phyloP scores from a whole-genome alignment of 1,139 yeast genomes.

The Hemisphaericaspora xylanilytica region DNA sequence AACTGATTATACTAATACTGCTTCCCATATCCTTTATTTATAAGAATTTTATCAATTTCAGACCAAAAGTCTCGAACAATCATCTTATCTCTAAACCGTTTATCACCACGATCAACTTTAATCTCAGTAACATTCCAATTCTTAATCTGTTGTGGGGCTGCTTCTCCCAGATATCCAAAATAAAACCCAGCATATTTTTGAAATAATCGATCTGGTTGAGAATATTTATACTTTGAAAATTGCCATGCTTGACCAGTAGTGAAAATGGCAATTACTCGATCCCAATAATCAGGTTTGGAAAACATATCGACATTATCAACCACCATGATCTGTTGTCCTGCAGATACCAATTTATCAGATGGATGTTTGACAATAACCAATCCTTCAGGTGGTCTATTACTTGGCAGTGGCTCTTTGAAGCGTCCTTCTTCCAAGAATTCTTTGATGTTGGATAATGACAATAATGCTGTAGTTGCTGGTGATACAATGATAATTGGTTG shows the following conservation, averaged over 20 bases:
- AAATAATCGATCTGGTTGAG: constrained; percentile 75
- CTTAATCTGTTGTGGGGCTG: constrained; percentile 68
- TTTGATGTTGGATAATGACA: constrained; percentile 79
- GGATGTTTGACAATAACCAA: constrained; percentile 55
- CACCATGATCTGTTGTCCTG: constrained; percentile 64
- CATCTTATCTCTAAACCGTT: constrained; percentile 86
- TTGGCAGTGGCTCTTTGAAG: constrained; percentile 57
- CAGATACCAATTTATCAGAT: constrained; percentile 52
- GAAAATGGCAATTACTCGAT: constrained; percentile 89
- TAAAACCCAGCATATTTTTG: constrained; percentile 83
- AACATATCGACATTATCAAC: constrained; percentile 88
- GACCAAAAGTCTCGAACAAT: constrained; percentile 85
- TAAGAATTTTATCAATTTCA: constrained; percentile 59
- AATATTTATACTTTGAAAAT: constrained; percentile 81
- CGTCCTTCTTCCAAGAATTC: constrained; percentile 76
- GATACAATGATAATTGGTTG: constrained; percentile 93
- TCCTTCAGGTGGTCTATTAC: constrained; percentile 38
- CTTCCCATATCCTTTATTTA: constrained; percentile 42
- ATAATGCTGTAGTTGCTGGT: constrained; percentile 89
- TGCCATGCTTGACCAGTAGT: constrained; percentile 99
- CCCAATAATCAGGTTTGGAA: constrained; percentile 96
- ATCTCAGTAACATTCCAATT: constrained; percentile 88
- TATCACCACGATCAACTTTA: constrained; percentile 70
- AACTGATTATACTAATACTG: constrained; percentile 1
- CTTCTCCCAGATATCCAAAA: constrained; percentile 74